Evolutionary conservation across 768 basidiomycete species (phyloP).

Genomic region (Termitomyces sp.): DNA sequence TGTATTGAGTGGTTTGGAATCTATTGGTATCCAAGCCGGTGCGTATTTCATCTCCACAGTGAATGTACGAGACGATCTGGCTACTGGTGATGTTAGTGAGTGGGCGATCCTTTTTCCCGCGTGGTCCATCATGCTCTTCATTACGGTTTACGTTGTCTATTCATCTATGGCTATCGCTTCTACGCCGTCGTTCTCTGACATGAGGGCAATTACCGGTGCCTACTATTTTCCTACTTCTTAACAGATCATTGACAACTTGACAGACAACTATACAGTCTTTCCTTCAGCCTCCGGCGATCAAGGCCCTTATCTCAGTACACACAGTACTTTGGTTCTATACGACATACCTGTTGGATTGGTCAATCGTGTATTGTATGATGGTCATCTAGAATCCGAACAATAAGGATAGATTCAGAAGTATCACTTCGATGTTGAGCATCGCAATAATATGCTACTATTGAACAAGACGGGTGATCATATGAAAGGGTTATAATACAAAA

Average conservation of each 20-base stretch:
- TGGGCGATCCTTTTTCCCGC: constrained; percentile 82
- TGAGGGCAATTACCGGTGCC: constrained; percentile 63
- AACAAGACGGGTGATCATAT: neutral
- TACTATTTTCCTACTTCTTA: neutral
- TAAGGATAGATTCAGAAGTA: neutral
- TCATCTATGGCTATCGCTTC: constrained; percentile 66
- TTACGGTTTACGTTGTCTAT: constrained; percentile 75
- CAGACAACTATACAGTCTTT: constrained; percentile 54
- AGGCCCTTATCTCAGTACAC: constrained; percentile 42
- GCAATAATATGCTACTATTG: neutral
- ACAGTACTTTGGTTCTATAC: constrained; percentile 56
- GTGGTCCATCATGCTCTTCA: constrained; percentile 62
- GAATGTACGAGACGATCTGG: neutral
- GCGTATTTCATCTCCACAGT: constrained; percentile 10
- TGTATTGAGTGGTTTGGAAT: constrained; percentile 63
- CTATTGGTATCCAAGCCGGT: constrained; percentile 88
- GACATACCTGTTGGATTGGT: constrained; percentile 82
- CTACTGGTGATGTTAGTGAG: constrained; percentile 44
- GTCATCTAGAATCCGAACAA: neutral
- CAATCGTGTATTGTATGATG: constrained; percentile 61
- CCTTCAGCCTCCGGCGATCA: constrained; percentile 32
- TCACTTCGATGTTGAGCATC: neutral
- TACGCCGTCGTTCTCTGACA: constrained; percentile 66
- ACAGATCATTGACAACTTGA: constrained; percentile 3
- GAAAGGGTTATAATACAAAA: neutral